These are phyloP conservation scores for Begonia loranthoides DNA, from an alignment of 306 rosid genomes.

Conservation along the genomic window DNA sequence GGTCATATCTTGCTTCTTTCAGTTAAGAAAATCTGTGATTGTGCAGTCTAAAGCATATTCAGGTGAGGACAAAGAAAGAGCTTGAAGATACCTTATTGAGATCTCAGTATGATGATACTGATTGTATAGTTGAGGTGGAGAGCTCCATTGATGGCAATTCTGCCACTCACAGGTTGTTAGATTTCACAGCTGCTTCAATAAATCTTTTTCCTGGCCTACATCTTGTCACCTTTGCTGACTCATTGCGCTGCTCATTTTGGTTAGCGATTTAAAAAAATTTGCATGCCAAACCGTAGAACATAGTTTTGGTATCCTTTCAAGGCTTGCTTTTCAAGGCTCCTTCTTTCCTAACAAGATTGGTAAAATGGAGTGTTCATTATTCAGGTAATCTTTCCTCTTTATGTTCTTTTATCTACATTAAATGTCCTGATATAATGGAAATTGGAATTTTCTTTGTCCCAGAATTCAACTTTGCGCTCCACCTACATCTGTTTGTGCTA, in stretches of 20 bases:
- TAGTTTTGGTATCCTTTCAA: slow-evolving; percentile 26
- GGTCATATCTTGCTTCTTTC: slow-evolving; percentile 12
- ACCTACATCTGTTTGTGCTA: slow-evolving; percentile 34
- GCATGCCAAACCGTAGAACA: slow-evolving; percentile 46
- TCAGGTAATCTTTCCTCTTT: slow-evolving; percentile 46
- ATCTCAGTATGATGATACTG: slow-evolving; percentile 40
- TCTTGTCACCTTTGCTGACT: slow-evolving; percentile 19
- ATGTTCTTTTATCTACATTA: slow-evolving; percentile 1
- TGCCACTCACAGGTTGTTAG: slow-evolving; percentile 55
- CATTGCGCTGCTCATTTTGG: slow-evolving; percentile 11
- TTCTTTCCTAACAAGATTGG: slow-evolving; percentile 28
- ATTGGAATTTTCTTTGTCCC: slow-evolving; percentile 14
- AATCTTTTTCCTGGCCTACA: slow-evolving; percentile 9
- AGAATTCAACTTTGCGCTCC: slow-evolving; percentile 68
- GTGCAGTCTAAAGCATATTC: slow-evolving; percentile 66
- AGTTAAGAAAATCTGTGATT: slow-evolving; percentile 16
- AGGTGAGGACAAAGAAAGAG: slow-evolving; percentile 55
- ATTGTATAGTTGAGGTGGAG: slow-evolving; percentile 65
- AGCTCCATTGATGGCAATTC: slow-evolving; percentile 75
- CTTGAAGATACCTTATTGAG: slow-evolving; percentile 47
- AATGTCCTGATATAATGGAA: slow-evolving; percentile 1
- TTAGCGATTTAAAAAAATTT: slow-evolving; percentile 47
- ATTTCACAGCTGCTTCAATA: slow-evolving; percentile 10
- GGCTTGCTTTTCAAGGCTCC: slow-evolving; percentile 22
- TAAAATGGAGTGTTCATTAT: slow-evolving; percentile 43